Evolutionary conservation across 1,139 yeast species (phyloP).

Genomic region (Yamadazyma atlantica): DNA sequence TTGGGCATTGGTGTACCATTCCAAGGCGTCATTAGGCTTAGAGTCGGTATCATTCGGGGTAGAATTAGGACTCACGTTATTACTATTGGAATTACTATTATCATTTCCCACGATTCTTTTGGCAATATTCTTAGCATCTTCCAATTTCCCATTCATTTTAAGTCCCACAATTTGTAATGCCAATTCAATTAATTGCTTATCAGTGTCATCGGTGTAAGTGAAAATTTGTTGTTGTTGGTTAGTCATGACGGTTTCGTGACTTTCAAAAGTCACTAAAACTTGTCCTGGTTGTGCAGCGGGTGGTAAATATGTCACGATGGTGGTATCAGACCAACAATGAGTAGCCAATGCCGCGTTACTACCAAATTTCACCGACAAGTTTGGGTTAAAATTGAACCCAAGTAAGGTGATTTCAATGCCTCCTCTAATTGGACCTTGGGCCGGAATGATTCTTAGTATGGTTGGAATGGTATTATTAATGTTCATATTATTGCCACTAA

Average conservation of each 20-base stretch:
- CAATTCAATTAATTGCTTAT: constrained; percentile 84
- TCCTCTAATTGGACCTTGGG: constrained; percentile 93
- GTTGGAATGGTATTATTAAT: constrained; percentile 37
- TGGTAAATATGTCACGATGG: constrained; percentile 90
- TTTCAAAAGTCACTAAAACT: constrained; percentile 80
- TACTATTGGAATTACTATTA: constrained; percentile 14
- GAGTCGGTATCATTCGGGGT: too few relatives aligned
- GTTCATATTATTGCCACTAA: constrained; percentile 3
- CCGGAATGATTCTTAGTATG: constrained; percentile 85
- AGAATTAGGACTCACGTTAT: constrained; percentile 6
- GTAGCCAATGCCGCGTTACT: constrained; percentile 80
- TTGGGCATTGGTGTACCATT: constrained; percentile 53
- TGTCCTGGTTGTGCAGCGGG: constrained; percentile 90
- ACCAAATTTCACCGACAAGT: constrained; percentile 83
- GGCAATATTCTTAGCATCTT: constrained; percentile 90
- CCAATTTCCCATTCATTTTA: constrained; percentile 91
- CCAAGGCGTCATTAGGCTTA: constrained; percentile 23
- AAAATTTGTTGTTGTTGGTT: constrained; percentile 59
- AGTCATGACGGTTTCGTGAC: constrained; percentile 35
- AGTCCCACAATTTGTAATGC: constrained; percentile 93
- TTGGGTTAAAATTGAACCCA: constrained; percentile 84
- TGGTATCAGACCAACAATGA: constrained; percentile 94
- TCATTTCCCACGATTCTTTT: constrained; percentile 76
- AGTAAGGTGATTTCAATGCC: constrained; percentile 91
- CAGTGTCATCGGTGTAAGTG: constrained; percentile 91